Evolutionary conservation across 805 yeast species (phyloP), one percentile per base, ranked within the genome.

Genomic region (Saccharomycopsis capsularis): DNA sequence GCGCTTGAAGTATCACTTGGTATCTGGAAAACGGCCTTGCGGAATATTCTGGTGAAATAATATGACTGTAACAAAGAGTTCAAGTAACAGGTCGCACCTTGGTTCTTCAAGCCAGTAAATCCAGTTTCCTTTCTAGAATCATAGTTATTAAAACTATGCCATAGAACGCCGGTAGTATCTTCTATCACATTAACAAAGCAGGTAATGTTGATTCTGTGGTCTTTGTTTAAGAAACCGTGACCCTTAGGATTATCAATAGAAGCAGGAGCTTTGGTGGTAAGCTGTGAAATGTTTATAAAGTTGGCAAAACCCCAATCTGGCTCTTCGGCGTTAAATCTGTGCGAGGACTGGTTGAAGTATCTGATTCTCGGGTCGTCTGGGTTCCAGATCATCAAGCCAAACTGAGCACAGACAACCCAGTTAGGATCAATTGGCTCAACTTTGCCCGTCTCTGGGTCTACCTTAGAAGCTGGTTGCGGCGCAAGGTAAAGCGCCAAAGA

Each of bases 1-100:
- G 11, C 23, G 9, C 21, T 4, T 4, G 13, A 7, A 44, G 70
- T 70, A 24, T 78, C 79, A 0, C 96, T 85, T 1, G 98, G 98
- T 48, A 93, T 90, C 58, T 82, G 81, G 62, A 87, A 91, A 2
- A 93, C 98, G 49, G 89, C 77, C 58, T 80, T 79, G 54, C 97
- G 75, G 67, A 93, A 93, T 27, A 71, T 69, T 55, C 79, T 80
- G 0, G 99, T 93, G 60, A 87, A 87, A 63, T 74, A 93, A 57
- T 93, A 85, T 9, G 96, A 85, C 64, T 93, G 99, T 47, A 93
- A 66, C 51, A 93, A 71, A 0, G 98, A 91, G 63, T 93, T 93
- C 61, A 93, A 75, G 66, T 93, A 93, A 64, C 99, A 93, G 0
- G 99, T 93, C 2, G 99, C 99, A 55, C 99, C 99, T 68, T 93